These are phyloP conservation scores for Chaetomium sp. DNA, from an alignment of 2,329 filamentous ascomycete genomes.

Conservation along the genomic window DNA sequence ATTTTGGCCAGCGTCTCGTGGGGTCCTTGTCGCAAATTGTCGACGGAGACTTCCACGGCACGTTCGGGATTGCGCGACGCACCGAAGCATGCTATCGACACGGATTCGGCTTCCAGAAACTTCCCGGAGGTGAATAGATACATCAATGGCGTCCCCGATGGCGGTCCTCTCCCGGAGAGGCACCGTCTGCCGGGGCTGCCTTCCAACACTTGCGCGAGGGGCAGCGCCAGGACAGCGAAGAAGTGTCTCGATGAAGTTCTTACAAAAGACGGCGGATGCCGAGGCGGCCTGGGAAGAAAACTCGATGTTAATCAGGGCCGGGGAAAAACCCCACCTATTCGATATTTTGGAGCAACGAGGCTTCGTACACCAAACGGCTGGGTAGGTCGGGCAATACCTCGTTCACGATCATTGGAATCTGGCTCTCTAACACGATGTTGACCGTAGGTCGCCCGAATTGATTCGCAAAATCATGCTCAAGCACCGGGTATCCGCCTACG, in stretches of 20 bases:
- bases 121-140: not conserved
- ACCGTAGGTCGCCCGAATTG: constrained; percentile 36
- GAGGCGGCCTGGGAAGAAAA: constrained; percentile 42
- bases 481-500: constrained; percentile 67
- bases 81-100: not conserved
- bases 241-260: constrained; percentile 28
- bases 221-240: constrained; percentile 7
- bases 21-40: not conserved
- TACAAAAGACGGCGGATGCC: constrained; percentile 39
- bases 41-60: not conserved
- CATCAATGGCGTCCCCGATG: constrained; percentile 16
- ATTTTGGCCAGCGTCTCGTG: not conserved
- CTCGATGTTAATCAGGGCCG: constrained; percentile 42
- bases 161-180: constrained; percentile 14
- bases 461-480: constrained; percentile 57
- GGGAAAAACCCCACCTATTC: constrained; percentile 50
- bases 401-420: not conserved
- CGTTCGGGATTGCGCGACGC: not conserved
- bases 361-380: constrained; percentile 66
- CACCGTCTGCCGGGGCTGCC: constrained; percentile 15
- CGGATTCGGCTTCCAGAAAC: not conserved
- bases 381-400: constrained; percentile 41
- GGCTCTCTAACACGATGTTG: not conserved
- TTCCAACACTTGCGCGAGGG: constrained; percentile 1
- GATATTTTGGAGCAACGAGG: constrained; percentile 64